A percentile compares a stretch with the other conserved stretches of the same genome.
phyloP scores from a whole-genome alignment of 2,329 filamentous ascomycete species.

The Paecilomyces formosus region DNA sequence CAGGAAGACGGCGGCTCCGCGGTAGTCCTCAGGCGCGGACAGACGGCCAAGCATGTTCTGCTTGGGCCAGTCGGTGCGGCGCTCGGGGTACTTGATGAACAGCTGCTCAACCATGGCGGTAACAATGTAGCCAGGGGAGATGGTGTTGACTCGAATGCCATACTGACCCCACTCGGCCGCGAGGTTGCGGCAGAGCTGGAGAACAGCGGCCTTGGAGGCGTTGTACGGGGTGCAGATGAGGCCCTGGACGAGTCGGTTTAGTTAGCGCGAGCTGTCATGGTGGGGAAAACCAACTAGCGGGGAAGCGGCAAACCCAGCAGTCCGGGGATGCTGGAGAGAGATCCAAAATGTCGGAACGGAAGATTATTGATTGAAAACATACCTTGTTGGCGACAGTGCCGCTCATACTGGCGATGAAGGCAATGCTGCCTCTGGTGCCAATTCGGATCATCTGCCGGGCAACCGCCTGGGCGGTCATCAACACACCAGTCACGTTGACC shows the following conservation, averaged over 20 bases:
- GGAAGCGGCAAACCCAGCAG: neutral
- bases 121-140: constrained; percentile 41
- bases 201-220: constrained; percentile 41
- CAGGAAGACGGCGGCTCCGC: constrained; percentile 45
- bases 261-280: neutral
- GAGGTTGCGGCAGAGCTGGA: constrained; percentile 40
- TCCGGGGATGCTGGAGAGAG: neutral
- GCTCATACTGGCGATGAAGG: constrained; percentile 57
- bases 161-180: constrained; percentile 43
- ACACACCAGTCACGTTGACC: constrained; percentile 54
- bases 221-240: constrained; percentile 44
- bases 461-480: constrained; percentile 58
- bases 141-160: constrained; percentile 43
- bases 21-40: constrained; percentile 61
- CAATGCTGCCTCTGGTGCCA: constrained; percentile 53
- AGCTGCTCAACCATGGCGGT: constrained; percentile 40
- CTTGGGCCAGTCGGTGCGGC: constrained; percentile 73
- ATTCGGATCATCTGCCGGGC: constrained; percentile 58
- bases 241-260: constrained; percentile 22
- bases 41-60: constrained; percentile 77
- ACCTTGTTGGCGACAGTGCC: constrained; percentile 51
- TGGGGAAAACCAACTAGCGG: neutral
- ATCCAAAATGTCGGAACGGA: neutral
- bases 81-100: constrained; percentile 59
- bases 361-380: constrained; percentile 9